Conservation (phyloP, 2,329 filamentous ascomycete species). For the Exophiala bonariae region DNA sequence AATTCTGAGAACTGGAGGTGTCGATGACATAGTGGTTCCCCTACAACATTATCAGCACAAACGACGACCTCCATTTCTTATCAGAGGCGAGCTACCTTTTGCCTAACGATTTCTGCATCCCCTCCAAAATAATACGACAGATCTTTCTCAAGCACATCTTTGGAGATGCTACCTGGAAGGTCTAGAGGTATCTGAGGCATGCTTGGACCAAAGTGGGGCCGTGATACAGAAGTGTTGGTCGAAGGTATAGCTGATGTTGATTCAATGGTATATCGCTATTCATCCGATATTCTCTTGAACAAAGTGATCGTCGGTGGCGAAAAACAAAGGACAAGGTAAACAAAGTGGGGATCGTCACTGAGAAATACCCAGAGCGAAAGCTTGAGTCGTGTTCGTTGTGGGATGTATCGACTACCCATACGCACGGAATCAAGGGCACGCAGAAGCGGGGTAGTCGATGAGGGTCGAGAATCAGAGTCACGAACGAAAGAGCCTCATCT, state of each 20-base stretch:
- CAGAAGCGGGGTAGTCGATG: constrained; percentile 16
- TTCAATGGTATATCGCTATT: background rate
- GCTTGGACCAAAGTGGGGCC: constrained; percentile 1
- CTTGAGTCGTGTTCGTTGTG: constrained; percentile 1
- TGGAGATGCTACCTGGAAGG: constrained; percentile 13
- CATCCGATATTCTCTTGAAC: constrained; percentile 6
- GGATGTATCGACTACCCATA: too few relatives aligned
- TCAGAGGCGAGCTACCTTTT: too few relatives aligned
- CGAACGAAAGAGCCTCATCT: constrained; percentile 18
- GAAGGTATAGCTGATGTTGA: too few relatives aligned
- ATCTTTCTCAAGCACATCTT: constrained; percentile 16
- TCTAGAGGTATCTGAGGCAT: constrained; percentile 10
- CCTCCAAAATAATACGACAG: constrained; percentile 15
- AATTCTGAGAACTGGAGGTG: background rate
- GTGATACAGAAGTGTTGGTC: too few relatives aligned
- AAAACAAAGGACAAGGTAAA: constrained; percentile 9
- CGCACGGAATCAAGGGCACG: constrained; percentile 4
- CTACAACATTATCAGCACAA: constrained; percentile 5
- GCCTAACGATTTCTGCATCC: constrained; percentile 10
- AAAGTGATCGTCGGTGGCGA: constrained; percentile 12
- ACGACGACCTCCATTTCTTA: too few relatives aligned
- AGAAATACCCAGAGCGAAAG: constrained; percentile 8
- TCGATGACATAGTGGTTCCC: constrained; percentile 13
- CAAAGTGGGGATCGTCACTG: constrained; percentile 1
- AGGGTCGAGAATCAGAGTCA: background rate